Evolutionary conservation across 2,329 filamentous ascomycete genomes (phyloP), one percentile per base, ranked within the genome.

Genomic region (Ophiosphaerella narmari): DNA sequence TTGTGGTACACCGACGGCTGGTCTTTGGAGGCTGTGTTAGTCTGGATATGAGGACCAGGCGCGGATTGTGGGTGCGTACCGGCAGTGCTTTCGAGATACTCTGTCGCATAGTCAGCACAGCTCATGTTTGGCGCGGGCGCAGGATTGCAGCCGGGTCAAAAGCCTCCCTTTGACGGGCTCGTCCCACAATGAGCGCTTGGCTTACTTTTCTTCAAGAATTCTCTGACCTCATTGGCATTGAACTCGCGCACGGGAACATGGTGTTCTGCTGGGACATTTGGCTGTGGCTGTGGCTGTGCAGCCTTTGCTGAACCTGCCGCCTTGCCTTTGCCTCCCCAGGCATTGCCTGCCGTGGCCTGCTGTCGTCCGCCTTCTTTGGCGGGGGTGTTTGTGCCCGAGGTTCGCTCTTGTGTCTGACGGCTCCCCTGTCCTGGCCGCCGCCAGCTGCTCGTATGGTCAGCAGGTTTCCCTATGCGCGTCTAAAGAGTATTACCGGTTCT

Each of bases 181-280:
- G 26, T 11, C 26, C 7, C 26, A 29, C 26, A 29, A 11, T 7
- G 26, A 13, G 16, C 12, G n/a, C 11, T 35, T 47, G 21, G 71
- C 61, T 49, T 61, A 68, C 75, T 68, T 61, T 74, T 74, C 46
- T 66, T 73, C 66, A 78, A 59, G 52, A 73, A 75, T 4, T 73
- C 68, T 61, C 68, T 74, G 52, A 77, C 71, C 55, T 77, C 77
- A 16, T 57, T 66, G 5, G 71, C 67, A 60, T 78, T 78, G 68
- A 78, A 79, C 44, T 72, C 74, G 38, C 64, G 67, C 46, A 74
- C 69, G 3, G 72, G 70, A 29, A 67, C 60, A 50, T 74, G 66
- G 26, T 67, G 64, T 35, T 71, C 68, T 34, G 55, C 42, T 52
- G 60, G 63, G 23, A 53, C 60, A 39, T 60, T 55, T 39, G 49